Conservation (phyloP, 2,329 filamentous ascomycete genomes). For the Penicillium digitatum region DNA sequence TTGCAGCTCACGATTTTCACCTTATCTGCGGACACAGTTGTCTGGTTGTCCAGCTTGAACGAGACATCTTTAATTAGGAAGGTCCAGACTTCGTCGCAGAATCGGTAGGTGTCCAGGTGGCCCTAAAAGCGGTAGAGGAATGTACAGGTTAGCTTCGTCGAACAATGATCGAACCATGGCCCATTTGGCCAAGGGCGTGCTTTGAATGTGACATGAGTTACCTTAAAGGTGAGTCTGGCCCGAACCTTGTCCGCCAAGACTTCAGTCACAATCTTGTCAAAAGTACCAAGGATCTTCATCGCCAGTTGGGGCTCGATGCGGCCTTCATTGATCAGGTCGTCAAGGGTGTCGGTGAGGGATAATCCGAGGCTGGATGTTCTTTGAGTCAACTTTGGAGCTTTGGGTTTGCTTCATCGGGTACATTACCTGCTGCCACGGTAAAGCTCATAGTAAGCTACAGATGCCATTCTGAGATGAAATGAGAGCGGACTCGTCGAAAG, state of each 20-base stretch:
- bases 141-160: conserved; percentile 13
- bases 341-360: conserved; percentile 91
- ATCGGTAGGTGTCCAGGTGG: conserved; percentile 95
- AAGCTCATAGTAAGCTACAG: conserved; percentile 76
- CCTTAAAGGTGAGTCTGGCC: conserved; percentile 89
- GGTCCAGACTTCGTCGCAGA: conserved; percentile 99
- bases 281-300: conserved; percentile 96
- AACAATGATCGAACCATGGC: neutral
- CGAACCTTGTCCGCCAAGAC: conserved; percentile 90
- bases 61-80: conserved; percentile 97
- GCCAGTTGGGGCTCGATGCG: conserved; percentile 96
- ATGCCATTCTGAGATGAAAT: conserved; percentile 42
- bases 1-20: conserved; percentile 99
- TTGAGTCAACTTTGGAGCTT: conserved; percentile 13
- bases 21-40: conserved; percentile 75
- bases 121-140: conserved; percentile 55
- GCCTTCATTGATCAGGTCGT: conserved; percentile 89
- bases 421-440: conserved; percentile 95
- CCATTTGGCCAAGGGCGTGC: neutral
- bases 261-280: conserved; percentile 89
- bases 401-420: neutral
- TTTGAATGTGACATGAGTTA: conserved; percentile 41
- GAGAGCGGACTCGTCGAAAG: conserved; percentile 5
- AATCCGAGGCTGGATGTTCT: conserved; percentile 70
- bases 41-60: conserved; percentile 91